Percentiles rank a stretch among this genome's conserved stretches.
phyloP scores from a whole-genome alignment of 305 asterid genomes.

The Nicotiana rustica region DNA sequence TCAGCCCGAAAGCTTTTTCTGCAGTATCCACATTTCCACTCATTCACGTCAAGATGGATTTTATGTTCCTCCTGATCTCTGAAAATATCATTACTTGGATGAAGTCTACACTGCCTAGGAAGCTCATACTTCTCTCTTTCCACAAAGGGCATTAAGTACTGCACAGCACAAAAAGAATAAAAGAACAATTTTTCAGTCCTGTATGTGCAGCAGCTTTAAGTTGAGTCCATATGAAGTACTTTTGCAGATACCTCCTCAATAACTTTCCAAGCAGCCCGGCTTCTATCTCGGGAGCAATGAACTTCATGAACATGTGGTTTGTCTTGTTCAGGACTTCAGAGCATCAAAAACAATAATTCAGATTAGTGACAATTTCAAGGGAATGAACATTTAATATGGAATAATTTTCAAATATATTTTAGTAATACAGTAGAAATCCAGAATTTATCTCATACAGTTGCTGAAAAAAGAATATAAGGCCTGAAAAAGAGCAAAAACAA shows the following conservation, averaged over 20 bases:
- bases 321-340: constrained; percentile 56
- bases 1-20: constrained; percentile 87
- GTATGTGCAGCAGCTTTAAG: constrained; percentile 8
- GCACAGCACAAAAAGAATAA: constrained; percentile 39
- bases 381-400: background rate
- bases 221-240: background rate
- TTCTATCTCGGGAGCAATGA: constrained; percentile 96
- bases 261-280: constrained; percentile 85
- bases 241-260: constrained; percentile 67
- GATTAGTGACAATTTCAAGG: background rate
- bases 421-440: constrained; percentile 9
- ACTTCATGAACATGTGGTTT: constrained; percentile 57
- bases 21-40: constrained; percentile 92
- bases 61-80: constrained; percentile 96
- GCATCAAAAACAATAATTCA: constrained; percentile 28
- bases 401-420: constrained; percentile 1
- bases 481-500: background rate
- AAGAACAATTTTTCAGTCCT: constrained; percentile 23
- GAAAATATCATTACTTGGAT: constrained; percentile 74
- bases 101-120: constrained; percentile 73
- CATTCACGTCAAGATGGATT: constrained; percentile 77
- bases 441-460: constrained; percentile 2
- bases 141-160: constrained; percentile 85
- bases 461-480: background rate
- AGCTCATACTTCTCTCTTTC: constrained; percentile 75